These are phyloP conservation scores for Candida silvicultrix DNA, from an alignment of 805 yeast species.

Conservation along the genomic window DNA sequence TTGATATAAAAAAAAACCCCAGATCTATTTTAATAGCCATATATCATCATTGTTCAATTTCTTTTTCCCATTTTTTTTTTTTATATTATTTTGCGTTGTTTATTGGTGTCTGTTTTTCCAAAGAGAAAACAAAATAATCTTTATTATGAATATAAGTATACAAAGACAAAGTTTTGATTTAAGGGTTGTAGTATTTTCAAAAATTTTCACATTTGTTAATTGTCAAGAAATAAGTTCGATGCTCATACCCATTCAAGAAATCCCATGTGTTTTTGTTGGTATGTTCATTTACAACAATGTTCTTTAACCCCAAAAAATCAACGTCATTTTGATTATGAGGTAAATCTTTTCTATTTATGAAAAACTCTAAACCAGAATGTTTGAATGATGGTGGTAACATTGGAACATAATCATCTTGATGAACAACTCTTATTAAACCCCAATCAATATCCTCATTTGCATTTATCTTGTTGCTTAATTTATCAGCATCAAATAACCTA, in stretches of 20 bases:
- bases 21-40: no score
- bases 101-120: not conserved
- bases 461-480: conserved; percentile 18
- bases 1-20: no score
- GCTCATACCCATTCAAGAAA: conserved; percentile 29
- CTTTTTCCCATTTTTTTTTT: no score
- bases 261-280: conserved; percentile 5
- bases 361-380: conserved; percentile 29
- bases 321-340: conserved; percentile 25
- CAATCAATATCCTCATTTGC: conserved; percentile 8
- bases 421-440: conserved; percentile 51
- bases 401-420: conserved; percentile 54
- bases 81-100: not conserved
- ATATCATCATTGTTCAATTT: no score
- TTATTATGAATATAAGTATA: no score
- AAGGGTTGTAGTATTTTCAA: no score
- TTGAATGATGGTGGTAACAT: conserved; percentile 42
- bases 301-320: conserved; percentile 6
- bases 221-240: conserved; percentile 29
- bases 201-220: conserved; percentile 27
- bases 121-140: no score
- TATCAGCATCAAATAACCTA: conserved; percentile 34
- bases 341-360: conserved; percentile 28
- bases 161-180: not conserved
- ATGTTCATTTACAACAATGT: not conserved